Percentiles rank a stretch among this genome's conserved stretches.
These are phyloP conservation scores for Geotrichum europaeum DNA, from an alignment of 1,139 yeast genomes.

Conservation along the genomic window DNA sequence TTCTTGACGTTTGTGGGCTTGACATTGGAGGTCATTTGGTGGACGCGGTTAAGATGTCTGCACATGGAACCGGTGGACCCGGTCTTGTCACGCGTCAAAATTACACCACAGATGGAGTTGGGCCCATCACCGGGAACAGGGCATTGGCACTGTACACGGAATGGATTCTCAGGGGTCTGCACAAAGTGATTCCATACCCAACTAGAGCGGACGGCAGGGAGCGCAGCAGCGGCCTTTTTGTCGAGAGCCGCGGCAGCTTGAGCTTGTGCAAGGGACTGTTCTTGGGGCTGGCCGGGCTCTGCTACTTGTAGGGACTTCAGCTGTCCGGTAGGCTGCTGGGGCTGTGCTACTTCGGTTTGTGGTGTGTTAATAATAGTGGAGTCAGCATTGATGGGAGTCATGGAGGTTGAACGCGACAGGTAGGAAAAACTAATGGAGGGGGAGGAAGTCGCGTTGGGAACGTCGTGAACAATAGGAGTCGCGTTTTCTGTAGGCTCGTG, in stretches of 20 bases:
- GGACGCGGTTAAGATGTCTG: slow-evolving; percentile 18
- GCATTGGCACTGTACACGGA: slow-evolving; percentile 18
- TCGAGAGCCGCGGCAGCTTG: slow-evolving; percentile 1
- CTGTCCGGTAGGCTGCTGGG: background rate
- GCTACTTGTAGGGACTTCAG: background rate
- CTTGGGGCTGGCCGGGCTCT: background rate
- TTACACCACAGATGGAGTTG: slow-evolving; percentile 16
- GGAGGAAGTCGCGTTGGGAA: background rate
- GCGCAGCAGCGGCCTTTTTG: background rate
- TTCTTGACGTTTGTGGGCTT: slow-evolving; percentile 5
- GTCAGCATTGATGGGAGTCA: background rate
- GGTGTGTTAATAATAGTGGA: background rate
- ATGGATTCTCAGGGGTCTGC: slow-evolving; percentile 17
- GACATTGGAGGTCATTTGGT: slow-evolving; percentile 11
- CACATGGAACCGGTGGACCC: slow-evolving; percentile 20
- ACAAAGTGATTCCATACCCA: slow-evolving; percentile 20
- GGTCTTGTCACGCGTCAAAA: slow-evolving; percentile 19
- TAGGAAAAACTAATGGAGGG: background rate
- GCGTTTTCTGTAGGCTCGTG: slow-evolving; percentile 22
- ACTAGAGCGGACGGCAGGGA: slow-evolving; percentile 15
- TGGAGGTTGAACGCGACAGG: background rate
- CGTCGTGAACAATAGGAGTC: background rate
- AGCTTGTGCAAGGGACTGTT: background rate
- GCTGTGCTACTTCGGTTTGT: background rate
- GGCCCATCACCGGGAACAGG: slow-evolving; percentile 11